These are phyloP conservation scores for Fusarium albidum DNA, from an alignment of 2,329 filamentous ascomycete genomes.

Conservation along the genomic window DNA sequence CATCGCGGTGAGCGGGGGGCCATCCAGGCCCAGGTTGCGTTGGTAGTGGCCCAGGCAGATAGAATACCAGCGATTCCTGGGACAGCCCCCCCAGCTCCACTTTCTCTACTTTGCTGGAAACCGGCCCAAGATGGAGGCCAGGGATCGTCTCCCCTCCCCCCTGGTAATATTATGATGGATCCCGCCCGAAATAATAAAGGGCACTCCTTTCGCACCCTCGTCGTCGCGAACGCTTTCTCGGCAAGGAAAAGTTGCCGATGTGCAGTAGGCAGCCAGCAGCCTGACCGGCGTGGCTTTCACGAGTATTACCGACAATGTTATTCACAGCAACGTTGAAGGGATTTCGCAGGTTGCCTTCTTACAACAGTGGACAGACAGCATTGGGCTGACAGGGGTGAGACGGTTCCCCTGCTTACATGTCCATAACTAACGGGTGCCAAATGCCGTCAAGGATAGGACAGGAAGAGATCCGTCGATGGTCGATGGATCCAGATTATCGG, in stretches of 20 bases:
- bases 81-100: neutral
- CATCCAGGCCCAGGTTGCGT: slow-evolving; percentile 13
- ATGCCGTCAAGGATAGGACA: slow-evolving; percentile 24
- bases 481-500: slow-evolving; percentile 32
- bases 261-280: slow-evolving; percentile 2
- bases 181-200: slow-evolving; percentile 8
- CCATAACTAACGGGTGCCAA: slow-evolving; percentile 26
- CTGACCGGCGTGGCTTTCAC: neutral
- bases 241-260: neutral
- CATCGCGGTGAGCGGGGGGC: slow-evolving; percentile 7
- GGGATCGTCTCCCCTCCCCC: neutral
- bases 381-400: slow-evolving; percentile 6
- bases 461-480: slow-evolving; percentile 23
- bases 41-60: neutral
- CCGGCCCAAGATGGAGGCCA: neutral
- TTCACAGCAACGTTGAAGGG: slow-evolving; percentile 8
- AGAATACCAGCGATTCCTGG: neutral
- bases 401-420: slow-evolving; percentile 14
- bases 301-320: slow-evolving; percentile 5
- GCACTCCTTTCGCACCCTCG: neutral
- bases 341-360: slow-evolving; percentile 16
- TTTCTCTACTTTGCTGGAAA: neutral
- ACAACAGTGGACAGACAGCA: slow-evolving; percentile 1
- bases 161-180: slow-evolving; percentile 1
- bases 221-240: neutral